phyloP scores from a whole-genome alignment of 2,329 filamentous ascomycete genomes.

The Peltaster fructicola region DNA sequence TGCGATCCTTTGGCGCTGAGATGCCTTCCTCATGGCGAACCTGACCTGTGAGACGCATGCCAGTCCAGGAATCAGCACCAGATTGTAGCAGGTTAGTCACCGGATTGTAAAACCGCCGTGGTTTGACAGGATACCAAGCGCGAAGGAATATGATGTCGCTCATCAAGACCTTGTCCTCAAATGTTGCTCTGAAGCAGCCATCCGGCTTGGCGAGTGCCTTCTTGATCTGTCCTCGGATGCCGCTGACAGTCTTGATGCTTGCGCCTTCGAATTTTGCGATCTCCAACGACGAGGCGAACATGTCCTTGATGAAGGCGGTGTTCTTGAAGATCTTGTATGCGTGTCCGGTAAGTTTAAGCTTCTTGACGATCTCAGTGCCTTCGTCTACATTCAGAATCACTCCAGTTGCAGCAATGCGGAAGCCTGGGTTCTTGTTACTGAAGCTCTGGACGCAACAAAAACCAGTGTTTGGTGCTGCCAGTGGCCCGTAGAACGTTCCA shows the following conservation, averaged over 20 bases:
- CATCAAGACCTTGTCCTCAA: constrained; percentile 96
- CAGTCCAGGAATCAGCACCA: constrained; percentile 46
- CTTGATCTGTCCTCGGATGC: constrained; percentile 93
- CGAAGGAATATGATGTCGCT: constrained; percentile 91
- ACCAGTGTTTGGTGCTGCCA: constrained; percentile 88
- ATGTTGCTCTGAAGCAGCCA: constrained; percentile 88
- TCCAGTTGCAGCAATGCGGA: constrained; percentile 86
- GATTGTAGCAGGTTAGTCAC: constrained; percentile 74
- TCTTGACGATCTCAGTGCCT: constrained; percentile 95
- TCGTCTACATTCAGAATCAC: constrained; percentile 90
- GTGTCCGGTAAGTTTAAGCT: constrained; percentile 84
- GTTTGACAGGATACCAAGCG: constrained; percentile 92
- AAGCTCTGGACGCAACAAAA: constrained; percentile 90
- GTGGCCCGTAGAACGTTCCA: constrained; percentile 82
- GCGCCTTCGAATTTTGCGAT: constrained; percentile 98
- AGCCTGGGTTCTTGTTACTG: constrained; percentile 67
- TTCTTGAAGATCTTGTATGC: constrained; percentile 99
- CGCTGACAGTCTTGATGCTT: constrained; percentile 87
- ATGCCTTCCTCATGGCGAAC: constrained; percentile 63
- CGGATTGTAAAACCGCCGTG: constrained; percentile 91
- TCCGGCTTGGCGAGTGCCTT: constrained; percentile 83
- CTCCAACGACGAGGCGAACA: constrained; percentile 86
- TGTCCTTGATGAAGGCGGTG: constrained; percentile 95
- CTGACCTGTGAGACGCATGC: constrained; percentile 87
- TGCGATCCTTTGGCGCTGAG: constrained; percentile 60